Percentiles rank a stretch among this genome's conserved stretches.
These are phyloP conservation scores for Arthrobotrys sinensis DNA, from an alignment of 2,329 filamentous ascomycete species.

Conservation along the genomic window DNA sequence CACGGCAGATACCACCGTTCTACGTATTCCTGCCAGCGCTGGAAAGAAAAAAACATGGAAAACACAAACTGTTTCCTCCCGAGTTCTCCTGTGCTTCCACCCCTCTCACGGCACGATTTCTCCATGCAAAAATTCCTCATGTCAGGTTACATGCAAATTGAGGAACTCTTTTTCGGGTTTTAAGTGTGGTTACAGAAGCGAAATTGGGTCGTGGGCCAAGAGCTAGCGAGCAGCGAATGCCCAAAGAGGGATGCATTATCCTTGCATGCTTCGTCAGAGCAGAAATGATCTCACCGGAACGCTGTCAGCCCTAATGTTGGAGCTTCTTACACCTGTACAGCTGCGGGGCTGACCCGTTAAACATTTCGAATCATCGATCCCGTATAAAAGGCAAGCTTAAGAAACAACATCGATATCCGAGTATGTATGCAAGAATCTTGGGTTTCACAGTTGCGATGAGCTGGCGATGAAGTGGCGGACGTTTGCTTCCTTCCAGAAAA, in stretches of 20 bases:
- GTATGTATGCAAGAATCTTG: neutral
- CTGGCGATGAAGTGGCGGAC: slow-evolving; percentile 27
- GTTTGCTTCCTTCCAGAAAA: slow-evolving; percentile 5
- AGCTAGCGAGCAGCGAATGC: slow-evolving; percentile 38
- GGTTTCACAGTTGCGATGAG: slow-evolving; percentile 44
- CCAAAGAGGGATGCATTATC: slow-evolving; percentile 44
- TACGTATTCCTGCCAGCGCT: slow-evolving; percentile 17
- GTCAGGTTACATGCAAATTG: slow-evolving; percentile 60
- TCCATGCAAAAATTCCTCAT: slow-evolving; percentile 57
- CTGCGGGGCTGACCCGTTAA: slow-evolving; percentile 9
- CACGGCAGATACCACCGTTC: slow-evolving; percentile 24
- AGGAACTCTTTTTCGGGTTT: slow-evolving; percentile 58
- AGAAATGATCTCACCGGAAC: slow-evolving; percentile 47
- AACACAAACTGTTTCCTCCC: slow-evolving; percentile 49
- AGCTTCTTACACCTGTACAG: neutral
- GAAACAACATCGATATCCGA: slow-evolving; percentile 7
- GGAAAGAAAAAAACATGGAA: slow-evolving; percentile 17
- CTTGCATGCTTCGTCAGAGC: slow-evolving; percentile 30
- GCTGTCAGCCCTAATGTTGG: slow-evolving; percentile 34
- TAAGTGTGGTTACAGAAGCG: slow-evolving; percentile 61
- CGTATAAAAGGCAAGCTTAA: slow-evolving; percentile 22
- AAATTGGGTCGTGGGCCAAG: slow-evolving; percentile 52
- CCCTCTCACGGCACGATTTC: slow-evolving; percentile 59
- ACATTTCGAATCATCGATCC: slow-evolving; percentile 29
- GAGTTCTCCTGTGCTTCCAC: slow-evolving; percentile 51